These are phyloP conservation scores for Saitozyma podzolica DNA, from an alignment of 768 basidiomycete species.

Conservation along the genomic window DNA sequence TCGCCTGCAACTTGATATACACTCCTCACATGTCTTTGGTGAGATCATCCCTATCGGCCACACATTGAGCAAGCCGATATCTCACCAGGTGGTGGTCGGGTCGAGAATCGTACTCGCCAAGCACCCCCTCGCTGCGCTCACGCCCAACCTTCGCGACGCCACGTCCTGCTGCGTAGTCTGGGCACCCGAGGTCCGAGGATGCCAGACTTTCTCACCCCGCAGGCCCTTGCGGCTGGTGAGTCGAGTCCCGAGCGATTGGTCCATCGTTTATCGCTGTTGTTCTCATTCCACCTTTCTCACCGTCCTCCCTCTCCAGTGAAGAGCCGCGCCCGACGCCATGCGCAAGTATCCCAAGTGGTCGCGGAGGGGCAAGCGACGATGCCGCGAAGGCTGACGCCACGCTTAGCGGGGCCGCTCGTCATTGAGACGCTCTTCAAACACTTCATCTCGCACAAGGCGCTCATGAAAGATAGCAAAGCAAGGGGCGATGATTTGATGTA, in stretches of 20 bases:
- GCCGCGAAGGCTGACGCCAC: not conserved
- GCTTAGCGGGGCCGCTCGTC: constrained; percentile 45
- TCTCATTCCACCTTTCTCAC: too few species aligned
- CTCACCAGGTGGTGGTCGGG: too few species aligned
- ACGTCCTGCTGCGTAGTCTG: too few species aligned
- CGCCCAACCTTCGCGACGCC: too few species aligned
- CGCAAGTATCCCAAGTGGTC: not conserved
- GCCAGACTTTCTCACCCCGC: constrained; percentile 43
- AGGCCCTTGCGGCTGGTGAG: constrained; percentile 37
- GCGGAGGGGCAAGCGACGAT: not conserved
- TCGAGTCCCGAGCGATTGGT: too few species aligned
- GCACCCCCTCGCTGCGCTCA: not conserved
- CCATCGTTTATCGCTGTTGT: too few species aligned
- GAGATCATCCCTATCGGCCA: too few species aligned
- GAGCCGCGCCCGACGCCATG: not conserved
- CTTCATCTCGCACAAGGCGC: constrained; percentile 65
- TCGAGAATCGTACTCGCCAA: not conserved
- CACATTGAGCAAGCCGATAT: too few species aligned
- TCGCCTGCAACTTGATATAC: too few species aligned
- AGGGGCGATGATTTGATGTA: constrained; percentile 68
- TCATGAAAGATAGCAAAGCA: constrained; percentile 55
- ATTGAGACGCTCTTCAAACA: constrained; percentile 72
- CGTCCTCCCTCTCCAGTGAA: too few species aligned
- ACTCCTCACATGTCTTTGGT: too few species aligned
- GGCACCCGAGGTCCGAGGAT: constrained; percentile 8